These are phyloP conservation scores for Globisporangium middletonii DNA, from an alignment of 352 stramenopile species.

Conservation along the genomic window DNA sequence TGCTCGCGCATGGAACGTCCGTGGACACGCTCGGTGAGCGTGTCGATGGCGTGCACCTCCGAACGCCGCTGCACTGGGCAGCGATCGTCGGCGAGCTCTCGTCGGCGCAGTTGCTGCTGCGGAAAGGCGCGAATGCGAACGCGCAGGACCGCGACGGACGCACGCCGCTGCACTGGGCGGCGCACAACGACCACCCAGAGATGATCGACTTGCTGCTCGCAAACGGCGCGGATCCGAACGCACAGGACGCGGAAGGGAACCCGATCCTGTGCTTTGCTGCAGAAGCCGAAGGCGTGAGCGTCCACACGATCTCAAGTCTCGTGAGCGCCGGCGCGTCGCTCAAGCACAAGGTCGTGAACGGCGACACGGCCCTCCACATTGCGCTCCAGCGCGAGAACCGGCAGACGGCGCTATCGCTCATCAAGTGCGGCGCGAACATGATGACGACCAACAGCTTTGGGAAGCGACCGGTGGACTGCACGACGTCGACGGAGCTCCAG, in stretches of 20 bases:
- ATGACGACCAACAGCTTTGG: slow-evolving; percentile 55
- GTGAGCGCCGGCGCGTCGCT: slow-evolving; percentile 38
- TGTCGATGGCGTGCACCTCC: slow-evolving; percentile 48
- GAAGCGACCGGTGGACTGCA: slow-evolving; percentile 73
- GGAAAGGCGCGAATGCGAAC: slow-evolving; percentile 43
- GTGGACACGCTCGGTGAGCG: slow-evolving; percentile 57
- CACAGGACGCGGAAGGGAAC: slow-evolving; percentile 35
- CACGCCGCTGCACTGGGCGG: slow-evolving; percentile 73
- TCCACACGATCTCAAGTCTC: slow-evolving; percentile 36
- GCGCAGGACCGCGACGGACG: slow-evolving; percentile 50
- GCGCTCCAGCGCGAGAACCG: slow-evolving; percentile 64
- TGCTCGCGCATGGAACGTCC: slow-evolving; percentile 31
- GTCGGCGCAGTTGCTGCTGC: slow-evolving; percentile 32
- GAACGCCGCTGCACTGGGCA: slow-evolving; percentile 72
- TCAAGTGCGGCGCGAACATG: slow-evolving; percentile 69
- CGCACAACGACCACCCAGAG: slow-evolving; percentile 50
- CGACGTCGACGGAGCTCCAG: slow-evolving; percentile 69
- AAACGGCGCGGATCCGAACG: slow-evolving; percentile 33
- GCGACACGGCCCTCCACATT: slow-evolving; percentile 73
- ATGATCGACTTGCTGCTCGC: slow-evolving; percentile 50
- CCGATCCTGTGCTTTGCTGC: slow-evolving; percentile 63
- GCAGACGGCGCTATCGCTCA: slow-evolving; percentile 55
- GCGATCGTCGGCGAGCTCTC: slow-evolving; percentile 44
- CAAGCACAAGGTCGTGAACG: slow-evolving; percentile 23
- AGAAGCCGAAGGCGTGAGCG: slow-evolving; percentile 48